Evolutionary conservation across 495 filamentous ascomycete species (phyloP).

Genomic region (Margaritispora aquatica): DNA sequence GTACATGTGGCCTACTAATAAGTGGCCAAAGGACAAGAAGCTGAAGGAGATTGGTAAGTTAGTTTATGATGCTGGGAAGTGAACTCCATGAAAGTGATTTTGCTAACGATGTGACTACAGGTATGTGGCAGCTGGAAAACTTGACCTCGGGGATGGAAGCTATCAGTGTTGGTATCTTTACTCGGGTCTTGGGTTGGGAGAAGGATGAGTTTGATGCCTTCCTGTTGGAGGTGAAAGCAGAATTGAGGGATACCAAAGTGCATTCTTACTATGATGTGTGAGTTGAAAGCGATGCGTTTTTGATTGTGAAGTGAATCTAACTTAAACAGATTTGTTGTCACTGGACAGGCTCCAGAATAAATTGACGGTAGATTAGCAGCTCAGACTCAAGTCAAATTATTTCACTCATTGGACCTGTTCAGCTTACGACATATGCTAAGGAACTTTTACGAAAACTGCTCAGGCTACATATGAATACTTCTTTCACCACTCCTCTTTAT

Average conservation of each 20-base stretch:
- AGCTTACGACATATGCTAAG: too few relatives aligned
- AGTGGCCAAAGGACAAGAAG: constrained; percentile 3
- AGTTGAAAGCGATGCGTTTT: neutral
- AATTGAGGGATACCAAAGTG: constrained; percentile 42
- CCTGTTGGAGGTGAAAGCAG: constrained; percentile 44
- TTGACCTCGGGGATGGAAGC: neutral
- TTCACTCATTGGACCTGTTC: too few relatives aligned
- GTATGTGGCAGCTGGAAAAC: constrained; percentile 21
- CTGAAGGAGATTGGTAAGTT: constrained; percentile 3
- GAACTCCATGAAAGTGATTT: neutral
- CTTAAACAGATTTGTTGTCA: neutral
- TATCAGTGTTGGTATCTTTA: constrained; percentile 45
- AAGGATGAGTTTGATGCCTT: constrained; percentile 45
- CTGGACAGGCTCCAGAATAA: neutral
- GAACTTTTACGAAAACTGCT: too few relatives aligned
- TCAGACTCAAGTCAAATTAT: too few relatives aligned
- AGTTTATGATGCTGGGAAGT: neutral
- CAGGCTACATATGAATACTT: too few relatives aligned
- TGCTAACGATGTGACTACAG: neutral
- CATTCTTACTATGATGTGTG: constrained; percentile 32
- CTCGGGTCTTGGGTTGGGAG: constrained; percentile 42
- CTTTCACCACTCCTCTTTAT: too few relatives aligned
- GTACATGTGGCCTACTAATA: constrained; percentile 39
- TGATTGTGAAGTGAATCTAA: neutral
- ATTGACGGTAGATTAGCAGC: too few relatives aligned